A percentile compares a stretch with the other conserved stretches of the same genome.
These are phyloP conservation scores for Candida suzukii DNA, from an alignment of 805 yeast genomes.

Conservation along the genomic window DNA sequence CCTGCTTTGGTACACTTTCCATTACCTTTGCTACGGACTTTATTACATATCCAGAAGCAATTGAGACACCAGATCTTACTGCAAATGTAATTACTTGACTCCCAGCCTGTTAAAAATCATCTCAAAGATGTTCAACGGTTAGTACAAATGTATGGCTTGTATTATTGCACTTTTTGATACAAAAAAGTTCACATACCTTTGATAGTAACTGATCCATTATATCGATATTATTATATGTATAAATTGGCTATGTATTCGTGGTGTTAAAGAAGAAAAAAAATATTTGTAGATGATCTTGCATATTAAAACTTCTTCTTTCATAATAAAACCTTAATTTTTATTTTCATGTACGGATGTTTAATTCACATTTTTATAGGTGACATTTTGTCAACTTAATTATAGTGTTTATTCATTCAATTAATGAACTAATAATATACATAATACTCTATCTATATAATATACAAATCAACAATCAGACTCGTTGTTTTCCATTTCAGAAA, in stretches of 20 bases:
- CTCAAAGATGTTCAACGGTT: not conserved
- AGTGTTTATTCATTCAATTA: no score
- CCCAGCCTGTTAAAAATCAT: slow-evolving; percentile 42
- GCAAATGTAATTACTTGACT: slow-evolving; percentile 78
- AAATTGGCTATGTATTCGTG: not conserved
- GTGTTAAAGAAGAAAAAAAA: no score
- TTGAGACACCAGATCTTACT: slow-evolving; percentile 63
- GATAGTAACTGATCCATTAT: slow-evolving; percentile 34
- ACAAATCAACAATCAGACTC: not conserved
- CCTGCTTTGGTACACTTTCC: slow-evolving; percentile 47
- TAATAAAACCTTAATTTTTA: no score
- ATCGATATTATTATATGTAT: not conserved
- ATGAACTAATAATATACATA: no score
- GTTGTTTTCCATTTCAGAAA: not conserved
- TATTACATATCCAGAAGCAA: slow-evolving; percentile 70
- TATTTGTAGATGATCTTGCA: no score
- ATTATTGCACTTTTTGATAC: no score
- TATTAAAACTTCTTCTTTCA: no score
- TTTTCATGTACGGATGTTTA: no score
- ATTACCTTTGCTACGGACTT: slow-evolving; percentile 53
- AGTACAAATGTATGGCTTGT: no score
- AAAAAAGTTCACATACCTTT: slow-evolving; percentile 5
- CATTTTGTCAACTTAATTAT: no score
- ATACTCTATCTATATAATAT: no score
- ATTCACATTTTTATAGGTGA: no score